phyloP scores from a whole-genome alignment of 805 yeast species.

The Zygosaccharomyces rouxii region DNA sequence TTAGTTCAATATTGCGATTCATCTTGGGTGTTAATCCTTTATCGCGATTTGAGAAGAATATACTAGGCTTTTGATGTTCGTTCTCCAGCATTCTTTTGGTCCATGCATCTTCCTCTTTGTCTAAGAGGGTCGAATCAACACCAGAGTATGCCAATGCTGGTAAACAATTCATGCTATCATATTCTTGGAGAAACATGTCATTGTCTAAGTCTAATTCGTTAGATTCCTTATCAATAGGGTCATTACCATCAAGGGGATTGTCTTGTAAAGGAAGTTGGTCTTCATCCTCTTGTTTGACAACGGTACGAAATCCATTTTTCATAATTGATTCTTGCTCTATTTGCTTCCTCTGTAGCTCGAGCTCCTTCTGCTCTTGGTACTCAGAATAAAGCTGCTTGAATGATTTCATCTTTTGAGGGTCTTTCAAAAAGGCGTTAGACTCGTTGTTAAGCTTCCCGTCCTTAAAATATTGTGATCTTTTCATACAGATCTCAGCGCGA shows the following conservation, averaged over 20 bases:
- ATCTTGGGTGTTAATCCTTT: slow-evolving; percentile 60
- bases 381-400: slow-evolving; percentile 36
- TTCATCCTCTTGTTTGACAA: slow-evolving; percentile 34
- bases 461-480: slow-evolving; percentile 63
- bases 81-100: slow-evolving; percentile 39
- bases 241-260: slow-evolving; percentile 9
- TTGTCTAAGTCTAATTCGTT: slow-evolving; percentile 48
- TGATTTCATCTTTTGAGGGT: slow-evolving; percentile 62
- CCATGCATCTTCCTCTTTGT: slow-evolving; percentile 42
- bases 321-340: slow-evolving; percentile 37
- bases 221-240: slow-evolving; percentile 37
- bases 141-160: slow-evolving; percentile 63
- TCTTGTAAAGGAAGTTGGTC: slow-evolving; percentile 13
- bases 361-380: slow-evolving; percentile 30
- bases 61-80: slow-evolving; percentile 36
- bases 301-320: slow-evolving; percentile 36
- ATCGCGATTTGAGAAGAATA: slow-evolving; percentile 38
- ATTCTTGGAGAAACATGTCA: slow-evolving; percentile 69
- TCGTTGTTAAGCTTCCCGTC: slow-evolving; percentile 56
- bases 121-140: slow-evolving; percentile 43
- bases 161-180: slow-evolving; percentile 75
- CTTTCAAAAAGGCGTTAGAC: slow-evolving; percentile 65
- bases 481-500: slow-evolving; percentile 68
- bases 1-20: slow-evolving; percentile 62
- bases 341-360: slow-evolving; percentile 26